phyloP scores from a whole-genome alignment of 2,329 filamentous ascomycete genomes.

The Xylaria hypoxylon region DNA sequence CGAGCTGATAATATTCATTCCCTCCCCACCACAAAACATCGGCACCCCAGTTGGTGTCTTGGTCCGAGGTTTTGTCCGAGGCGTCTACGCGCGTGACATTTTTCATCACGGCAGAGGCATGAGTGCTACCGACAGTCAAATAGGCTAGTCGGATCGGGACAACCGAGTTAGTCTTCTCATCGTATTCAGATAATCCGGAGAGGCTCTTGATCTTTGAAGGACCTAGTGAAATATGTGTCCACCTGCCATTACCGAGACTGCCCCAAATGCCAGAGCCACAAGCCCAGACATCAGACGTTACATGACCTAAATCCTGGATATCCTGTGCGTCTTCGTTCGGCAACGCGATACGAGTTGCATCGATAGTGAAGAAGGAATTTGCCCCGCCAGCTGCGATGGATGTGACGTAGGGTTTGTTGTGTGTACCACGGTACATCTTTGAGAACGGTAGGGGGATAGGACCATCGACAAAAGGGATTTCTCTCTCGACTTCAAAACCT shows the following conservation, averaged over 20 bases:
- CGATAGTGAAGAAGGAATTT: conserved; percentile 89
- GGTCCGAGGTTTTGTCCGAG: conserved; percentile 62
- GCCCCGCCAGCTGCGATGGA: conserved; percentile 85
- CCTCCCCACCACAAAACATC: conserved; percentile 95
- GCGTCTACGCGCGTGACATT: conserved; percentile 79
- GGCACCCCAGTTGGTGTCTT: conserved; percentile 87
- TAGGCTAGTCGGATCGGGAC: conserved; percentile 81
- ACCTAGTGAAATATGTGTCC: conserved; percentile 84
- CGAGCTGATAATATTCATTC: conserved; percentile 93
- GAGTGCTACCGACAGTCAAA: conserved; percentile 81
- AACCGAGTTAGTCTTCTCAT: conserved; percentile 75
- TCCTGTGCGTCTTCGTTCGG: conserved; percentile 54
- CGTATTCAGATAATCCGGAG: conserved; percentile 87
- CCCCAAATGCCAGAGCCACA: conserved; percentile 89
- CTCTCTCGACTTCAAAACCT: conserved; percentile 77
- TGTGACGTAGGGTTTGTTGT: conserved; percentile 74
- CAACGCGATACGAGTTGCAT: conserved; percentile 71
- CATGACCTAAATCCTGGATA: conserved; percentile 60
- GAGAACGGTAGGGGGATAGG: conserved; percentile 78
- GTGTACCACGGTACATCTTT: conserved; percentile 77
- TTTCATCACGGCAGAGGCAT: conserved; percentile 84
- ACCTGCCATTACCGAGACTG: conserved; percentile 83
- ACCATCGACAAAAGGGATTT: conserved; percentile 72
- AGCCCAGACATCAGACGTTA: conserved; percentile 84
- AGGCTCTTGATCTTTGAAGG: conserved; percentile 86